phyloP scores from a whole-genome alignment of 2,329 filamentous ascomycete species.

The Fusarium albidum region DNA sequence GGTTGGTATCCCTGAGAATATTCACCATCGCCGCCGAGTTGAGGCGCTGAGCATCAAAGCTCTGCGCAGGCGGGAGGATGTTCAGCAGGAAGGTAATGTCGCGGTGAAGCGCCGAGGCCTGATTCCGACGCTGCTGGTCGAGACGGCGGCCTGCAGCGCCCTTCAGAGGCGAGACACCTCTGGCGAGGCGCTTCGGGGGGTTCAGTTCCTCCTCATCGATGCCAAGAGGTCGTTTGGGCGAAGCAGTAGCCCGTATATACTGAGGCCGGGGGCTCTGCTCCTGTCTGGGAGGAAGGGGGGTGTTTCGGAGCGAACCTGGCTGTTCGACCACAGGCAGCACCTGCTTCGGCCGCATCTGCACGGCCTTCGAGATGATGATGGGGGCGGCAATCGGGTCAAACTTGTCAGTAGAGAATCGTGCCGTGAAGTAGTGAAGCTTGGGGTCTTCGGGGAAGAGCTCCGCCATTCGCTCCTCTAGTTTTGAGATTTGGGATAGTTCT shows the following conservation, averaged over 20 bases:
- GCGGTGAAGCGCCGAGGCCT: conserved; percentile 75
- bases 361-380: conserved; percentile 81
- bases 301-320: conserved; percentile 54
- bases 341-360: conserved; percentile 76
- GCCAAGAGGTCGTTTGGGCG: conserved; percentile 69
- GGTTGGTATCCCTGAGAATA: conserved; percentile 72
- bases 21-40: conserved; percentile 75
- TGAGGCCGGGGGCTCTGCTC: conserved; percentile 58
- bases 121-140: conserved; percentile 76
- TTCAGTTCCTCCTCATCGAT: conserved; percentile 76
- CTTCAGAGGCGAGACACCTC: conserved; percentile 93
- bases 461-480: conserved; percentile 90
- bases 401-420: conserved; percentile 73
- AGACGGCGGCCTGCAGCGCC: conserved; percentile 86
- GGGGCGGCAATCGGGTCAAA: conserved; percentile 87
- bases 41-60: conserved; percentile 76
- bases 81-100: conserved; percentile 71
- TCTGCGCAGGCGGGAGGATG: conserved; percentile 76
- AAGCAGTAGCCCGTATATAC: conserved; percentile 57
- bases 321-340: conserved; percentile 64
- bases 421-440: conserved; percentile 75
- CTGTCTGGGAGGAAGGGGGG: conserved; percentile 48
- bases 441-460: conserved; percentile 93
- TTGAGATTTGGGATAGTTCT: conserved; percentile 87
- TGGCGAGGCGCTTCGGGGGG: conserved; percentile 84